Evolutionary conservation across 1,284 basidiomycete species (phyloP).

Genomic region (Heimioporus retisporus): DNA sequence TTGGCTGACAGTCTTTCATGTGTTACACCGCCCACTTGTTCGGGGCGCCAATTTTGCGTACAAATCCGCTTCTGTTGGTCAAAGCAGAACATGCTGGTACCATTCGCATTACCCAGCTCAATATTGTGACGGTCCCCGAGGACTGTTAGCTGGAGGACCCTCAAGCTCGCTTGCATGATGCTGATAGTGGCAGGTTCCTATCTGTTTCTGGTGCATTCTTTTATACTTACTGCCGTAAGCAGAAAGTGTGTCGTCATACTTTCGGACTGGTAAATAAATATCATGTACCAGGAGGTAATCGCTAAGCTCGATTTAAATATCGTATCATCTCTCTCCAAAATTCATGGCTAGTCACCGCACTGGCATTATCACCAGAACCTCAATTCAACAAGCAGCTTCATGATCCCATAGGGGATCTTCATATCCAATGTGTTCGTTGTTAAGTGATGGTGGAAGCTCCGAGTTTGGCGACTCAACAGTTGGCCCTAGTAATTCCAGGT

Average conservation of each 20-base stretch:
- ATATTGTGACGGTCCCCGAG: constrained; percentile 61
- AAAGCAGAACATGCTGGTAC: constrained; percentile 46
- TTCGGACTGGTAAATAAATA: constrained; percentile 24
- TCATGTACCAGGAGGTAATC: no score
- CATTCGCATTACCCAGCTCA: constrained; percentile 42
- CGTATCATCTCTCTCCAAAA: constrained; percentile 26
- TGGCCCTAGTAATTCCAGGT: constrained; percentile 30
- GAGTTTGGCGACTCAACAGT: constrained; percentile 5
- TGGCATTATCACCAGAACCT: constrained; percentile 49
- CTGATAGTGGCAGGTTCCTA: constrained; percentile 47
- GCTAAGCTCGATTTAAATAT: constrained; percentile 35
- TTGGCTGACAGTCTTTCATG: constrained; percentile 44
- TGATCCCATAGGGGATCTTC: no score
- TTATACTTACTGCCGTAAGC: neutral
- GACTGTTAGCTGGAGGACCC: constrained; percentile 49
- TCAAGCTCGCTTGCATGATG: constrained; percentile 44
- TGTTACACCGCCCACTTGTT: constrained; percentile 44
- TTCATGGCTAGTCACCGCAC: constrained; percentile 46
- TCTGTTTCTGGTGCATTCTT: constrained; percentile 22
- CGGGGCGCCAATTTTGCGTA: constrained; percentile 36
- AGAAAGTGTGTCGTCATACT: constrained; percentile 44
- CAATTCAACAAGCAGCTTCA: neutral
- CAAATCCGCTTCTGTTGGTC: constrained; percentile 31
- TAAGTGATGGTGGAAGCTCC: constrained; percentile 44
- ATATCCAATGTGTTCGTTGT: constrained; percentile 43